Conservation (phyloP, 441 rosid species). For the Croton laevigatus region DNA sequence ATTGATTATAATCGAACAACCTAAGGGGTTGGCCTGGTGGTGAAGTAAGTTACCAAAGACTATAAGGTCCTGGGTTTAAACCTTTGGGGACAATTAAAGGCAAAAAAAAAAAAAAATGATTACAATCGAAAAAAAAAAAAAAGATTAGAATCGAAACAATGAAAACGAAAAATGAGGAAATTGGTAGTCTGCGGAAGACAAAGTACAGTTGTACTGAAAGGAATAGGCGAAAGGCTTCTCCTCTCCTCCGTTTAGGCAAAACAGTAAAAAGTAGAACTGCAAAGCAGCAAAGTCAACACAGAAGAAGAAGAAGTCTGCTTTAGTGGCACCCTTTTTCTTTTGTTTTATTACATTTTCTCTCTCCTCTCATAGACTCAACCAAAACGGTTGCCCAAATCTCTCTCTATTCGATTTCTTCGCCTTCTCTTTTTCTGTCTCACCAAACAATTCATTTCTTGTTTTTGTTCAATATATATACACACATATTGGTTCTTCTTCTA, state of each 20-base stretch:
- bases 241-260: neutral
- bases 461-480: neutral
- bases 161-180: neutral
- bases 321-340: slow-evolving; percentile 9
- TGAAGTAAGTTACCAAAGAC: too few relatives aligned
- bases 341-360: neutral
- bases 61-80: too few relatives aligned
- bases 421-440: neutral
- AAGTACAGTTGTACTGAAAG: too few relatives aligned
- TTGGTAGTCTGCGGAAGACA: too few relatives aligned
- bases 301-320: slow-evolving; percentile 1
- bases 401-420: neutral
- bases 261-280: neutral
- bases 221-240: too few relatives aligned
- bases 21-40: too few relatives aligned
- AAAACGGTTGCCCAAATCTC: neutral
- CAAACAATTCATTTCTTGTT: neutral
- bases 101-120: too few relatives aligned
- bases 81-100: too few relatives aligned
- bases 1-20: too few relatives aligned
- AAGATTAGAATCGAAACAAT: too few relatives aligned
- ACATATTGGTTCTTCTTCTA: neutral
- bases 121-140: too few relatives aligned
- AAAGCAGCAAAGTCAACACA: slow-evolving; percentile 15
- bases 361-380: slow-evolving; percentile 1